Evolutionary conservation across 805 yeast genomes (phyloP), one percentile per base, ranked within the genome.

Genomic region (Lachancea waltii): DNA sequence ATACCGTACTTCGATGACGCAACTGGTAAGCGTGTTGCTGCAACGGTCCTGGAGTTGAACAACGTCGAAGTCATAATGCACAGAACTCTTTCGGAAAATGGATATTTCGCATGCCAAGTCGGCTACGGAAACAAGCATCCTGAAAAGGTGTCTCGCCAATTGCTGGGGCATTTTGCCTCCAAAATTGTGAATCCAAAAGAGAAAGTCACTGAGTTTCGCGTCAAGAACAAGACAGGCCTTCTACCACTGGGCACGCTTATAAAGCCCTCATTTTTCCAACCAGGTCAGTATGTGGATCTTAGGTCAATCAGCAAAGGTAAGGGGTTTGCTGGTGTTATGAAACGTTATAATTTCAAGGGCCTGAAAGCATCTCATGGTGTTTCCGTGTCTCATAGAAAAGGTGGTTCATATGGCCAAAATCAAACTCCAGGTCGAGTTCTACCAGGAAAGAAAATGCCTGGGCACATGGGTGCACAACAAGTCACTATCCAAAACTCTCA

Each of bases 361-460:
- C 75, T 84, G 62, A 75, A 77, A 30, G 97, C 97, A 5, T 72
- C 97, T 1, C 98, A 92, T 63, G 98, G 98, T 82, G 89, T 85
- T 18, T 85, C 98, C 20, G 69, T 75, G 35, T 81, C 90, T 25
- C 97, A 92, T 62, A 82, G 98, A 73, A 79, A 87, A 41, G 95
- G 95, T 53, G 98, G 98, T 74, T 89, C 97, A 22, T 87, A 83
- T 53, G 98, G 98, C 76, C 86, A 81, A 62, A 84, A 85, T 56
- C 95, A 92, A 49, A 82, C 85, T 45, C 98, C 98, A 10, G 97
- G 95, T 55, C 83, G 98, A 69, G 85, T 87, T 37, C 69, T 87
- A 45, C 97, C 97, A 11, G 97, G 97, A 17, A 89, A 85, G 68
- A 90, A 87, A 65, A 90, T 92, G 98, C 95, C 97, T 25, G 98